Conservation (phyloP, 177 flowering plant species). For the Vitis hybrid region DNA sequence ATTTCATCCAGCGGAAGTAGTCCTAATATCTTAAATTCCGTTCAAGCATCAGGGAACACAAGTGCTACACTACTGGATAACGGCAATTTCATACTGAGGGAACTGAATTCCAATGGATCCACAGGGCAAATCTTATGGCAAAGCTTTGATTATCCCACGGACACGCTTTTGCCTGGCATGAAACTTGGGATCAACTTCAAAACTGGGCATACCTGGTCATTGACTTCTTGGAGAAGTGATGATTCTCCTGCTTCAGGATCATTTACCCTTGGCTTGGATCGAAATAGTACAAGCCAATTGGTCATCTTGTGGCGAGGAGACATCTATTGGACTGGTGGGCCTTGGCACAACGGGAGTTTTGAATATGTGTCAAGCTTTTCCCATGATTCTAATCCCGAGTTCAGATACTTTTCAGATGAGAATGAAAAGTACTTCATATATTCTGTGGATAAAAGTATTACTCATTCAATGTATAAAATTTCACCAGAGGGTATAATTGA, state of each 20-base stretch:
- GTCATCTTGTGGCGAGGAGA: conserved; percentile 12
- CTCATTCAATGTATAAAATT: neutral
- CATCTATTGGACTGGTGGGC: conserved; percentile 20
- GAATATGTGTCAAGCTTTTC: neutral
- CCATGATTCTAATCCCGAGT: neutral
- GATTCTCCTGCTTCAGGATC: conserved; percentile 15
- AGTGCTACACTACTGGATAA: conserved; percentile 17
- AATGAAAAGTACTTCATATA: conserved; percentile 15
- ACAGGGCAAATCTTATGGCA: conserved; percentile 14
- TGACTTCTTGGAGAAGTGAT: conserved; percentile 14
- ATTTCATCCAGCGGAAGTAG: conserved; percentile 4
- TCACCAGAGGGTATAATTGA: too few relatives aligned
- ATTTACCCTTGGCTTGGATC: conserved; percentile 17
- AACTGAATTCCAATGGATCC: neutral
- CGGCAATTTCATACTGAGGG: conserved; percentile 20
- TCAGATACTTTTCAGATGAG: conserved; percentile 7
- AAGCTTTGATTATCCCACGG: conserved; percentile 17
- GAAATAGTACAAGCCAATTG: conserved; percentile 4
- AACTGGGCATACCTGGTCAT: conserved; percentile 4
- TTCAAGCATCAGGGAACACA: neutral
- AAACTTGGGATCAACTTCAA: conserved; percentile 19
- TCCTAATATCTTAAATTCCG: neutral
- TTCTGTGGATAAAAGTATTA: neutral
- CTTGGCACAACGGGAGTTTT: neutral
- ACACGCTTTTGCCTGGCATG: conserved; percentile 23